Evolutionary conservation across 805 yeast genomes (phyloP).

Genomic region (Ogataea haglerorum): DNA sequence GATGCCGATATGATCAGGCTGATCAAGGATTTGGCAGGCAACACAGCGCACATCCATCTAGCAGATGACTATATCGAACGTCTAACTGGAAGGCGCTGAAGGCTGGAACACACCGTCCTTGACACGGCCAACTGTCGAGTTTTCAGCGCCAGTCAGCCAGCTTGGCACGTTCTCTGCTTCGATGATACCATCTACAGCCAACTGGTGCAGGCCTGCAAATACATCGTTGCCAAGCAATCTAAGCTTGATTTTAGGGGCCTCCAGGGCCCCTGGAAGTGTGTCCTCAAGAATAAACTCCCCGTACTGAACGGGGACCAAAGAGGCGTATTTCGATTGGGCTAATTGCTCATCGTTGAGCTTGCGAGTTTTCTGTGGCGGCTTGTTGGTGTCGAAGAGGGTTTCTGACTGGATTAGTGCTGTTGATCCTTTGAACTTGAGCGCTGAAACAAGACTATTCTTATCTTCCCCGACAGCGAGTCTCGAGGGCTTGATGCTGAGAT

Average conservation of each 20-base stretch:
- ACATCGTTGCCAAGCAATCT: constrained; percentile 64
- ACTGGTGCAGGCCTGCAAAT: constrained; percentile 74
- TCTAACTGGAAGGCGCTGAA: constrained; percentile 22
- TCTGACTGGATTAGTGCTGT: constrained; percentile 34
- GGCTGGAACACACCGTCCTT: constrained; percentile 35
- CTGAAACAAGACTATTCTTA: constrained; percentile 42
- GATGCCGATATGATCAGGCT: constrained; percentile 36
- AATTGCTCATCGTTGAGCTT: constrained; percentile 10
- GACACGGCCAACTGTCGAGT: constrained; percentile 46
- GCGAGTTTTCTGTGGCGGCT: constrained; percentile 24
- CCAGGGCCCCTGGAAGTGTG: constrained; percentile 23
- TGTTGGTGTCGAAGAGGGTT: constrained; percentile 39
- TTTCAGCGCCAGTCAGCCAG: constrained; percentile 79
- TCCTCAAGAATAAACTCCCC: constrained; percentile 44
- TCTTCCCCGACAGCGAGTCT: constrained; percentile 21
- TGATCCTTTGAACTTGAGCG: constrained; percentile 61
- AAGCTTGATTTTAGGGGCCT: constrained; percentile 22
- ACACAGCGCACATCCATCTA: constrained; percentile 19
- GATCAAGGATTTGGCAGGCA: constrained; percentile 24
- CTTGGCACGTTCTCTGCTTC: constrained; percentile 61
- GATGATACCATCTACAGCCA: constrained; percentile 47
- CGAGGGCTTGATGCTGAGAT: constrained; percentile 35
- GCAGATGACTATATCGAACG: constrained; percentile 25
- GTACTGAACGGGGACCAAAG: constrained; percentile 57
- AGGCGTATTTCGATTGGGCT: constrained; percentile 37